Conservation (phyloP, 306 rosid species). For the Pyrus betulifolia region DNA sequence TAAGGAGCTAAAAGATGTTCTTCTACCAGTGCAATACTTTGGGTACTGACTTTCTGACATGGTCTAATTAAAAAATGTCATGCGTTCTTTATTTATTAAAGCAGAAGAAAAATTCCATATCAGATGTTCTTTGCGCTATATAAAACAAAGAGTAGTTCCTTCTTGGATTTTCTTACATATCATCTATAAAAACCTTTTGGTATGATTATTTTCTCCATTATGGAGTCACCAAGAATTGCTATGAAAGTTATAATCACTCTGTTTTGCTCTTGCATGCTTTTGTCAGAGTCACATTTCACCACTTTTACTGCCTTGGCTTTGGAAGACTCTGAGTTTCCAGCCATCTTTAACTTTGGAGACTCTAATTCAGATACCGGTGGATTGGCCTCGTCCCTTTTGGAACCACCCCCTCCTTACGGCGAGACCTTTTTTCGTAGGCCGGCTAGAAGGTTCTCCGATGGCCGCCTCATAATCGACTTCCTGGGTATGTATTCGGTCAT, state of each 20-base stretch:
- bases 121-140: background rate
- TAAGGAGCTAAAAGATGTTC: too few relatives aligned
- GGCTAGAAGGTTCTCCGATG: constrained; percentile 37
- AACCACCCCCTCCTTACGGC: constrained; percentile 32
- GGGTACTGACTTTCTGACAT: too few relatives aligned
- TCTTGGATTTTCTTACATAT: background rate
- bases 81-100: too few relatives aligned
- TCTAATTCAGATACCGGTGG: constrained; percentile 54
- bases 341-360: constrained; percentile 50
- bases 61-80: too few relatives aligned
- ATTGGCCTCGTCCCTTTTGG: constrained; percentile 16
- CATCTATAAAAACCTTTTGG: background rate
- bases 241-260: background rate
- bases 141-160: background rate
- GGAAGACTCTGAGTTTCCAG: constrained; percentile 31
- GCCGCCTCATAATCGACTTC: constrained; percentile 39
- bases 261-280: background rate
- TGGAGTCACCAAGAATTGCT: background rate
- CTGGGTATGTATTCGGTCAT: constrained; percentile 14
- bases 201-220: background rate
- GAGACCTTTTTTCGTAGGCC: constrained; percentile 36
- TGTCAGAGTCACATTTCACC: background rate
- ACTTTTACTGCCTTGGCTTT: background rate
- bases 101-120: background rate
- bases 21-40: too few relatives aligned